Percentiles rank a stretch among this genome's conserved stretches.
phyloP scores from a whole-genome alignment of 164 flowering plant genomes.

The Stephania cephalantha region DNA sequence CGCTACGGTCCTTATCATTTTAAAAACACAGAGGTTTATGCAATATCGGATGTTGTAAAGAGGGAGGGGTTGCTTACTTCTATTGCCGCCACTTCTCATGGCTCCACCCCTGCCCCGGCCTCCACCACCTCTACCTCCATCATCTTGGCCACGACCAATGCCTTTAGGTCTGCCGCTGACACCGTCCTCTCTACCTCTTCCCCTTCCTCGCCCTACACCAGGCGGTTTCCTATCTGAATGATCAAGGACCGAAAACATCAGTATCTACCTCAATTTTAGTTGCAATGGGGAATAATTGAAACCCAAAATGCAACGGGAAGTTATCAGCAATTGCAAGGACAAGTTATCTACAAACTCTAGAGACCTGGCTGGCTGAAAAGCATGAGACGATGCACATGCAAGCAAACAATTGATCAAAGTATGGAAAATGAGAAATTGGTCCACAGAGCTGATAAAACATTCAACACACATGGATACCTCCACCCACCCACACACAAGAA shows the following conservation, averaged over 20 bases:
- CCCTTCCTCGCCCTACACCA: conserved; percentile 74
- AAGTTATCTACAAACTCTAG: no score
- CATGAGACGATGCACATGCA: no score
- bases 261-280: background rate
- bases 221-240: conserved; percentile 70
- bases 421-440: no score
- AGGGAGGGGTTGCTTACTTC: conserved; percentile 19
- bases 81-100: conserved; percentile 35
- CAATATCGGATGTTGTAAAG: background rate
- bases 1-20: background rate
- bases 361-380: no score
- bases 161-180: conserved; percentile 39
- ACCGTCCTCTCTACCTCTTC: conserved; percentile 71
- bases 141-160: conserved; percentile 50
- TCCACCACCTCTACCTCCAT: conserved; percentile 44
- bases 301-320: no score
- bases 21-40: background rate
- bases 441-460: no score
- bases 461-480: no score
- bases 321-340: no score
- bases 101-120: conserved; percentile 45
- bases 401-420: no score
- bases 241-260: background rate
- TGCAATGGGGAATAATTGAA: background rate
- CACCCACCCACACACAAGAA: background rate